phyloP scores from a whole-genome alignment of 2,329 filamentous ascomycete species.

The Paracoccidioides lutzii region DNA sequence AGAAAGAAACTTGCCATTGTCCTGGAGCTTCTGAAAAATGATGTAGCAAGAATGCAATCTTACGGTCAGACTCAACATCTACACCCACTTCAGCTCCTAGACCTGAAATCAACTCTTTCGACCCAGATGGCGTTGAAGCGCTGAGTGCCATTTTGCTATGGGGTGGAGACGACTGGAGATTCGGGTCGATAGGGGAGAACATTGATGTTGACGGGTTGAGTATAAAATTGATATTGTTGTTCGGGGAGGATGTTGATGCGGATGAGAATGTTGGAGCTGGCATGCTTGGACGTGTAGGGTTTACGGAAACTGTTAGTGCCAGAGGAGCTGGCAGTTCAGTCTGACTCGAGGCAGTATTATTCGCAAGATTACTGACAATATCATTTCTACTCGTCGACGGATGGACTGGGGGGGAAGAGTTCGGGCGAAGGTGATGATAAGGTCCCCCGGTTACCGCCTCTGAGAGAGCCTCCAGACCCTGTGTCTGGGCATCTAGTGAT shows the following conservation, averaged over 20 bases:
- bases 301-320: constrained; percentile 21
- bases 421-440: constrained; percentile 17
- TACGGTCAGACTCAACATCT: constrained; percentile 36
- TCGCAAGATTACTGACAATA: constrained; percentile 5
- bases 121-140: constrained; percentile 13
- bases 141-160: constrained; percentile 21
- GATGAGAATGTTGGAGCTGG: constrained; percentile 30
- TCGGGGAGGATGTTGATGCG: constrained; percentile 30
- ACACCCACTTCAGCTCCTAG: constrained; percentile 13
- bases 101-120: constrained; percentile 13
- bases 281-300: constrained; percentile 22
- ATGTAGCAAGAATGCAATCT: constrained; percentile 46
- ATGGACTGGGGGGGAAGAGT: constrained; percentile 13
- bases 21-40: constrained; percentile 49
- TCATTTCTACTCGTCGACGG: constrained; percentile 14
- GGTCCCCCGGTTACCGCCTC: constrained; percentile 36
- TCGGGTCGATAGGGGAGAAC: constrained; percentile 35
- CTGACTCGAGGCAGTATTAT: constrained; percentile 10
- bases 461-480: constrained; percentile 43
- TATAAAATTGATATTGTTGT: constrained; percentile 44
- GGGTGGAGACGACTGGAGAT: constrained; percentile 20
- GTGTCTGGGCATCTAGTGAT: constrained; percentile 27
- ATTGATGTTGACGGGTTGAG: constrained; percentile 36
- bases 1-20: constrained; percentile 37
- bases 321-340: constrained; percentile 12